Base-by-base conservation (phyloP, 208 protist genomes). In the Wallacemonas sp. region DNA sequence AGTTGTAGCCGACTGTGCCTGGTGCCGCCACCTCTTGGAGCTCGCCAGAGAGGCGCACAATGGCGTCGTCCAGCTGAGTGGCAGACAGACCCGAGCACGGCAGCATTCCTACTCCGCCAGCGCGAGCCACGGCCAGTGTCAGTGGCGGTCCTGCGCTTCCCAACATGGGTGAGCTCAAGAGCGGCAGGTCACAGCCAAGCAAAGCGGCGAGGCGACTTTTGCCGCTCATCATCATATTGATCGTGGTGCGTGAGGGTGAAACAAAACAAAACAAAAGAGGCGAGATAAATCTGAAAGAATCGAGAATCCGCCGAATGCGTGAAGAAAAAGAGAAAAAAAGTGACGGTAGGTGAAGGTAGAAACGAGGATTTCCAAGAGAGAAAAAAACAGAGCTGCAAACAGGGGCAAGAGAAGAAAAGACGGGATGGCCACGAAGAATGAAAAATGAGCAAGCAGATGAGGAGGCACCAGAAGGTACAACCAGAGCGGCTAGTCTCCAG, bases 111-210 rank as follows among this genome's bases (percentile, higher is more conserved):
- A 72, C 46, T 7, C 61, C 72, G 11, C 72, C 72, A 11, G 45
- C 31, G 32, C 48, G 57, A 2, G 67, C 65, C 46, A 64, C 67
- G 8, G 57, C 61, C 8, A 32, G 29, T n/a, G 57, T 63, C n/a
- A 79, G 63, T 22, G 5, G 20, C 2, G 69, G 22, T n/a, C 69
- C 57, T 22, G 22, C 22, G 54, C 42, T 49, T 44, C 72, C 72
- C 33, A 70, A 38, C 72, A 78, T 78, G 12, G 72, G 72, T 8
- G 66, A 48, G 20, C 50, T 50, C 1, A 78, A 42, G 28, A 72
- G 39, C 26, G 72, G 62, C 29, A 67, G 22, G 26, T 66, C 22
- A 57, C 72, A 78, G 3, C 57, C 52, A 25, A 67, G 28, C 44
- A 79, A 16, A 25, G 54, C 29, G 50, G 67, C 68, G 33, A 79